Evolutionary conservation across 176 grass and related monocot species (phyloP), one percentile per base, ranked within the genome.

Genomic region (Oryza meridionalis): DNA sequence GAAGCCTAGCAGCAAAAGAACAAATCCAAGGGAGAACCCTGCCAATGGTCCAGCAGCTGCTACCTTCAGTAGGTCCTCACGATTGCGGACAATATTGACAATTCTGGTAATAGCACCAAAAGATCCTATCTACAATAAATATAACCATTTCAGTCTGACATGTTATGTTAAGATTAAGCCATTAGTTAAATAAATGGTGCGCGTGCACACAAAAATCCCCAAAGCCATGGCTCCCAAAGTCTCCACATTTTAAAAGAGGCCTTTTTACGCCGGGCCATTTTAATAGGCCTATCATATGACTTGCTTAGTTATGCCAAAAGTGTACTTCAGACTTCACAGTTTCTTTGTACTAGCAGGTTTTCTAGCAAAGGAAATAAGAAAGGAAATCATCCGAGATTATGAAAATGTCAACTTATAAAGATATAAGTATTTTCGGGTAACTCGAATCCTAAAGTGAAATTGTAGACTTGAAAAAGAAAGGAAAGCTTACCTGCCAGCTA

Each of bases 91-190:
- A 79, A 96, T 99, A 84, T 85, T 96, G 82, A 94, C 67, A 72
- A 96, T 96, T 77, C 93, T 92, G 66, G 96, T 99, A 82, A 99
- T 96, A 65, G 89, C 86, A 85, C 96, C 96, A 84, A 96, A 99
- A 66, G 96, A 99, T 86, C 96, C 96, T 85, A 96, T 94, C 96
- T 99, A 92, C 85, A 86, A 68, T 1, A 82, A 86, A 82, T 32
- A 53, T 13, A 70, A 65, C 22, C 82, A 26, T 51, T 7, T 32
- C 51, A 80, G 13, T 38, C 14, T 77, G 5, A 5, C 66, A 84
- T 35, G 12, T 78, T 47, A 72, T 67, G 33, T 4, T 10, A 75
- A 81, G 37, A 42, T 1, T 43, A 42, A 68, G n/a, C 69, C 68
- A n/a, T 17, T 26, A 64, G 24, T 16, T 65, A 72, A 16, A 77